Base-by-base conservation (phyloP, 495 filamentous ascomycete genomes). In the Cercophora newfieldiana region DNA sequence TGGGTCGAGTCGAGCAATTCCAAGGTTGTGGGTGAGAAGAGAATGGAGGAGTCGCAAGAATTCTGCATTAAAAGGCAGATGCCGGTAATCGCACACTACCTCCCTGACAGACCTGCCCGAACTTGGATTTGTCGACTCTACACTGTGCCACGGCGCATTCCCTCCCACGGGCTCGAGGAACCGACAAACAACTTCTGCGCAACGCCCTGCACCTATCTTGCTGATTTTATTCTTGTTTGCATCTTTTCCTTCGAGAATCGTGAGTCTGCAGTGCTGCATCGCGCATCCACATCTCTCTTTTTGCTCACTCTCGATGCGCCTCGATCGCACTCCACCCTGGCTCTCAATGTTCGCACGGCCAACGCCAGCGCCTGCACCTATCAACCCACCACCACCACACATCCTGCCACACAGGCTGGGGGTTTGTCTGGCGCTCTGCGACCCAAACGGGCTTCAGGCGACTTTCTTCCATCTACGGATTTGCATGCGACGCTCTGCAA, bases 31-130 rank as follows among this genome's bases (percentile, higher is more conserved):
- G n/a, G 72, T 67, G 67, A 66, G 55, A 69, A 63, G 65, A 69
- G 69, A 68, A 71, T 62, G 66, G 71, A 71, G 69, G 69, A 71
- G 68, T 73, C 69, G 69, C 69, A 72, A 69, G 70, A 69, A 73
- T 59, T 69, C 64, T 73, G 69, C 66, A 69, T 69, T 68, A 64
- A 72, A 75, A 72, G 68, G 73, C 59, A 70, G 66, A 72, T 68
- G 68, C 71, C 66, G 66, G 71, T 67, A 71, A 74, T 71, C 70
- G 72, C 70, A 71, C 70, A 66, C 68, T 58, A 63, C 37, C 37
- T 4, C 37, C 37, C 37, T 44, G 37, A 44, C 37, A 44, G 37
- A 44, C 44, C 63, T 61, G 55, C 37, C 56, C 37, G 60, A 49
- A 47, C 56, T 61, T 63, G 61, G 31, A n/a, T 50, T 30, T 28